A percentile compares a stretch with the other conserved stretches of the same genome.
These are phyloP conservation scores for Urtica urens DNA, from an alignment of 306 rosid species.

Conservation along the genomic window DNA sequence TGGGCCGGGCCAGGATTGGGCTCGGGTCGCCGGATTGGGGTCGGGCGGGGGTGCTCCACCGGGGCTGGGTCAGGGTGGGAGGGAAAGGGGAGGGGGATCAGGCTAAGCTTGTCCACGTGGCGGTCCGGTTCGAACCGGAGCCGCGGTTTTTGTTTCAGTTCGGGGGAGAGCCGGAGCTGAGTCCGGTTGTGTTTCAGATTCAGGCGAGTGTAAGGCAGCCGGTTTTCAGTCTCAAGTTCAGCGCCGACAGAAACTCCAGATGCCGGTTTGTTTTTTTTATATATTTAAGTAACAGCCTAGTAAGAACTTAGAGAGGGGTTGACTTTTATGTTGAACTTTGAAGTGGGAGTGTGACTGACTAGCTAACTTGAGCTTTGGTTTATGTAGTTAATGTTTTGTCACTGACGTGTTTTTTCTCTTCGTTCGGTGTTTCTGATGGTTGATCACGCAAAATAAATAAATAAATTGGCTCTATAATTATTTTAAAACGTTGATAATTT, in stretches of 20 bases:
- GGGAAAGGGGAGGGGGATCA: slow-evolving; percentile 29
- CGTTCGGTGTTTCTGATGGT: too few species aligned
- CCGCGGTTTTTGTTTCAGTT: slow-evolving; percentile 83
- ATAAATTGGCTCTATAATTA: too few species aligned
- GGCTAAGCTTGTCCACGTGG: slow-evolving; percentile 46
- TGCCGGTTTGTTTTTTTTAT: slow-evolving; percentile 30
- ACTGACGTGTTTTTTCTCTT: too few species aligned
- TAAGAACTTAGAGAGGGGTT: too few species aligned
- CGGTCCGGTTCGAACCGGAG: slow-evolving; percentile 69
- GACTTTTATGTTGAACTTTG: too few species aligned
- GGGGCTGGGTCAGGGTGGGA: slow-evolving; percentile 55
- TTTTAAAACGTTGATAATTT: too few species aligned
- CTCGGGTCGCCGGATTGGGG: slow-evolving; percentile 20
- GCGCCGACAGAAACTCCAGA: slow-evolving; percentile 79
- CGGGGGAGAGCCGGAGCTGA: slow-evolving; percentile 92
- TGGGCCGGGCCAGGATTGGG: slow-evolving; percentile 46
- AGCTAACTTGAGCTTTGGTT: too few species aligned
- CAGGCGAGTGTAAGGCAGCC: slow-evolving; percentile 78
- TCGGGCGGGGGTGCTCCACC: slow-evolving; percentile 32
- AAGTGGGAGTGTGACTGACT: too few species aligned
- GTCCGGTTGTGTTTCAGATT: slow-evolving; percentile 85
- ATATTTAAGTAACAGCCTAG: not conserved
- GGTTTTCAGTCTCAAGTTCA: slow-evolving; percentile 86
- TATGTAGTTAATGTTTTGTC: too few species aligned
- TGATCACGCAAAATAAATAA: too few species aligned